phyloP scores from a whole-genome alignment of 805 yeast species.

The Isabelozyma pseudorhagii region DNA sequence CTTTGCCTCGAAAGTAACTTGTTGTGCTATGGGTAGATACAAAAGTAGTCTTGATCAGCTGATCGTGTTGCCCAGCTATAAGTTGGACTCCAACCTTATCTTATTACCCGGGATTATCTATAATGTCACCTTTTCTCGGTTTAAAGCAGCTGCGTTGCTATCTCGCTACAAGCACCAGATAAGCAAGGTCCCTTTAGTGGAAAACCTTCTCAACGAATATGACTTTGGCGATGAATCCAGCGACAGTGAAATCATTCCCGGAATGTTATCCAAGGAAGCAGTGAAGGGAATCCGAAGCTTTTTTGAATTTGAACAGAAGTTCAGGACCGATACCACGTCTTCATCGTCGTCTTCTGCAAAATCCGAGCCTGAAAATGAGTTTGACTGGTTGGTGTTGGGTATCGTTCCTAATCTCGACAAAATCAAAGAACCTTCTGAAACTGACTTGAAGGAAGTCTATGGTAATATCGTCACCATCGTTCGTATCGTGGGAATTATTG shows the following conservation, averaged over 20 bases:
- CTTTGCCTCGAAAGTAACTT: too few relatives aligned
- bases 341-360: background rate
- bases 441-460: slow-evolving; percentile 4
- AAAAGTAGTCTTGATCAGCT: background rate
- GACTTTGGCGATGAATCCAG: slow-evolving; percentile 20
- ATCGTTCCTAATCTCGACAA: slow-evolving; percentile 30
- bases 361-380: slow-evolving; percentile 13
- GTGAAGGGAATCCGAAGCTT: slow-evolving; percentile 26
- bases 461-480: slow-evolving; percentile 39
- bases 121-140: slow-evolving; percentile 49
- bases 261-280: slow-evolving; percentile 27
- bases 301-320: slow-evolving; percentile 10
- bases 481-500: slow-evolving; percentile 45
- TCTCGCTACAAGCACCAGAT: slow-evolving; percentile 35
- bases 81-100: slow-evolving; percentile 42
- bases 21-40: background rate
- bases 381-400: slow-evolving; percentile 38
- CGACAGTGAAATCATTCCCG: slow-evolving; percentile 8
- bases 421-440: slow-evolving; percentile 19
- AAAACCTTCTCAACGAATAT: slow-evolving; percentile 32
- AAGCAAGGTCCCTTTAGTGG: slow-evolving; percentile 22
- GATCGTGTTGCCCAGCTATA: slow-evolving; percentile 37
- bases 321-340: slow-evolving; percentile 1
- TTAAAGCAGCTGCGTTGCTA: slow-evolving; percentile 46
- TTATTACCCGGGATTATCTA: slow-evolving; percentile 63